Evolutionary conservation across 2,329 filamentous ascomycete genomes (phyloP), one percentile per base, ranked within the genome.

Genomic region (Penicillium rolfsii): DNA sequence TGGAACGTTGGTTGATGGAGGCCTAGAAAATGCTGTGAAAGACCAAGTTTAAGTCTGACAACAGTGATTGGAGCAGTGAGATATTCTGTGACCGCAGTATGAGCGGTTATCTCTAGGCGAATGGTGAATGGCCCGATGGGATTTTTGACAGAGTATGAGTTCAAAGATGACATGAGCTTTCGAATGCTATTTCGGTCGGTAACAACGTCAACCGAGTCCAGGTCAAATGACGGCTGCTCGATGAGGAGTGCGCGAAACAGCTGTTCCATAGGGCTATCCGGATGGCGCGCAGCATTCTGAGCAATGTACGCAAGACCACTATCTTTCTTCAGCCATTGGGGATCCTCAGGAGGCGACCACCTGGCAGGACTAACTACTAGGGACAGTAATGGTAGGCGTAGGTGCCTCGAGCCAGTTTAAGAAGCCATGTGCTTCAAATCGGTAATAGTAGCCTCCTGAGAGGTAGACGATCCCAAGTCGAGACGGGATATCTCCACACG

Each of bases 381-480:
- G 81, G 22, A 83, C 73, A 24, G 75, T 73, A 60, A 84, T 83
- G 24, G 77, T 81, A 5, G 80, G 77, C 6, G 60, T 67, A 0
- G 71, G 57, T 26, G 72, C 70, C 55, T 80, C 76, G 55, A 82
- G 73, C 82, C 81, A 84, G 66, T 80, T 84, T 84, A 84, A 1
- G 82, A 84, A 2, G 81, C 73, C 11, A 83, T 61, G 50, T 77
- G 72, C 55, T 76, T 70, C 8, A 78, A 73, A 54, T 69, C 36
- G 14, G 62, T 69, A 26, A 70, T 59, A 35, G 14, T 19, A 35
- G 30, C 30, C 14, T 36, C 8, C 11, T 43, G 22, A 4, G 52
- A 30, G 3, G 35, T n/a, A 41, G 35, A 26, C 7, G 14, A n/a
- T 9, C 28, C 24, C 11, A 38, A 19, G 24, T 54, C 33, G 14